Conservation (phyloP, 1,139 yeast genomes). For the Saccharomyces uvarum region DNA sequence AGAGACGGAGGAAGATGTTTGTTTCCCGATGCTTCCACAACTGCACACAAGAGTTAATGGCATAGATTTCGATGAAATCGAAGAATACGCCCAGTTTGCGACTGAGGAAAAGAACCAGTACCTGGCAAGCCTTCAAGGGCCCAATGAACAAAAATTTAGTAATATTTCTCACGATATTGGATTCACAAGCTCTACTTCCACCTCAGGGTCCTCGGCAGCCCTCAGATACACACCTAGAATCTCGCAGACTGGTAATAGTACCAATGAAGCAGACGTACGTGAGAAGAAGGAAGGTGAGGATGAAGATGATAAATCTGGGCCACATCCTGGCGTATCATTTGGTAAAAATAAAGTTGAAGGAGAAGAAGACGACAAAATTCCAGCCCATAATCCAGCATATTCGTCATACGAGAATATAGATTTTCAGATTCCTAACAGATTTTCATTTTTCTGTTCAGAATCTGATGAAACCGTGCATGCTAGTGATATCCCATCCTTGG, state of each 20-base stretch:
- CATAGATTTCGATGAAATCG: slow-evolving; percentile 72
- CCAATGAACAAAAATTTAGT: neutral
- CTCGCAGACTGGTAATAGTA: slow-evolving; percentile 4
- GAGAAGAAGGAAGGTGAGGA: slow-evolving; percentile 4
- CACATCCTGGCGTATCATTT: slow-evolving; percentile 31
- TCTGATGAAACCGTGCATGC: slow-evolving; percentile 85
- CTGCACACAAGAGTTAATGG: slow-evolving; percentile 54
- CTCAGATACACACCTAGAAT: slow-evolving; percentile 48
- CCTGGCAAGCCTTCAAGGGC: slow-evolving; percentile 1
- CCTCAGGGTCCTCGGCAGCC: slow-evolving; percentile 43
- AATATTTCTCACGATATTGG: slow-evolving; percentile 4
- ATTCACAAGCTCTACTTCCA: slow-evolving; percentile 27
- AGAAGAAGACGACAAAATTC: slow-evolving; percentile 17
- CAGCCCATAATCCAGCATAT: slow-evolving; percentile 4
- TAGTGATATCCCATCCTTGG: slow-evolving; percentile 71
- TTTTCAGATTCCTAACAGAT: slow-evolving; percentile 55
- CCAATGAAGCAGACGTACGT: slow-evolving; percentile 5
- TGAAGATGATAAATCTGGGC: slow-evolving; percentile 9
- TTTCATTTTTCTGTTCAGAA: slow-evolving; percentile 74
- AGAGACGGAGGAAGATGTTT: slow-evolving; percentile 94
- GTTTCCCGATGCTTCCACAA: slow-evolving; percentile 85
- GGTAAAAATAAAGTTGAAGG: slow-evolving; percentile 36
- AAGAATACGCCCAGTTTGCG: slow-evolving; percentile 56
- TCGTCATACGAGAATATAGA: slow-evolving; percentile 11
- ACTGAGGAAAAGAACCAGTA: slow-evolving; percentile 22